These are phyloP conservation scores for Termitomyces sp. DNA, from an alignment of 768 basidiomycete genomes.

Conservation along the genomic window DNA sequence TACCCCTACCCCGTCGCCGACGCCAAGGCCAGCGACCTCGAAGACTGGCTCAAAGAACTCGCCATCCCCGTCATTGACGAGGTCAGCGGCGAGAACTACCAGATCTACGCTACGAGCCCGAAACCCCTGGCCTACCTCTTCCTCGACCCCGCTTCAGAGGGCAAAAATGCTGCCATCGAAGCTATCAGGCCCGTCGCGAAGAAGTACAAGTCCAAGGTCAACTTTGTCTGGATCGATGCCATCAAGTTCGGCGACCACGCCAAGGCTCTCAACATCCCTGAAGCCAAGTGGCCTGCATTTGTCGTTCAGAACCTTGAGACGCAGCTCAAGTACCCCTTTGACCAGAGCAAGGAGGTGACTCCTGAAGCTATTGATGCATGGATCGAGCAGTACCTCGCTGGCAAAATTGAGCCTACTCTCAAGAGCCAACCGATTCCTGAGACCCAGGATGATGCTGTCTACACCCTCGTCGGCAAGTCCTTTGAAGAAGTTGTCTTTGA, in stretches of 20 bases:
- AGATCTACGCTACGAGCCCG: slow-evolving; percentile 68
- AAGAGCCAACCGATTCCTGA: slow-evolving; percentile 89
- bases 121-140: slow-evolving; percentile 96
- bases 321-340: slow-evolving; percentile 87
- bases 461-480: slow-evolving; percentile 78
- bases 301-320: slow-evolving; percentile 82
- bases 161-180: slow-evolving; percentile 60
- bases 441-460: slow-evolving; percentile 77
- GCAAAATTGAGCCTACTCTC: slow-evolving; percentile 73
- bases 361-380: slow-evolving; percentile 50
- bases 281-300: slow-evolving; percentile 88
- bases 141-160: slow-evolving; percentile 69
- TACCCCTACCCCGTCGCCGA: slow-evolving; percentile 62
- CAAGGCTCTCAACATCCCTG: slow-evolving; percentile 83
- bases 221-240: slow-evolving; percentile 99
- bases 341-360: slow-evolving; percentile 60
- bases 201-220: slow-evolving; percentile 79
- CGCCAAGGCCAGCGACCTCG: slow-evolving; percentile 55
- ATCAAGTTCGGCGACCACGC: slow-evolving; percentile 94
- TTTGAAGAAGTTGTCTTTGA: slow-evolving; percentile 86
- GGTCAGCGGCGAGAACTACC: slow-evolving; percentile 93
- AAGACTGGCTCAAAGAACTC: slow-evolving; percentile 76
- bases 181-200: slow-evolving; percentile 71
- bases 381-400: slow-evolving; percentile 61
- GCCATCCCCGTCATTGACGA: slow-evolving; percentile 87